These are phyloP conservation scores for Phanerochaete carnosa DNA, from an alignment of 768 basidiomycete genomes.

Conservation along the genomic window DNA sequence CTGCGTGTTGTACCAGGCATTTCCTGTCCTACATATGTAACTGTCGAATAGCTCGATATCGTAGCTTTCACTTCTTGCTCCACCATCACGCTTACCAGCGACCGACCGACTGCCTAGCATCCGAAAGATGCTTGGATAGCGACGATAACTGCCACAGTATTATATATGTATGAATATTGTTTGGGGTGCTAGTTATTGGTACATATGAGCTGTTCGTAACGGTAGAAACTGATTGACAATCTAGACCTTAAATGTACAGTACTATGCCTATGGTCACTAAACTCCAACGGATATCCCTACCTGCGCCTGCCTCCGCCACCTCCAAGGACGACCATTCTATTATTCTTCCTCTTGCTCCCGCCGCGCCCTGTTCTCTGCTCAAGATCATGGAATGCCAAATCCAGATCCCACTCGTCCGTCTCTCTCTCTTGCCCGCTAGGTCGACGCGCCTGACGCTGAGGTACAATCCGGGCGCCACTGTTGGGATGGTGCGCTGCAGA, in stretches of 20 bases:
- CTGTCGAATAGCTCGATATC: not conserved
- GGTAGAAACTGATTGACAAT: not conserved
- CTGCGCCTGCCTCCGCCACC: conserved; percentile 53
- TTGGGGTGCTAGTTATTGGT: not conserved
- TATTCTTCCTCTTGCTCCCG: conserved; percentile 57
- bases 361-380: conserved; percentile 52
- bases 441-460: conserved; percentile 21
- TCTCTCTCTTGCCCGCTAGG: conserved; percentile 27
- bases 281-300: conserved; percentile 16
- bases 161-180: not conserved
- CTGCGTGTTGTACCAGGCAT: conserved; percentile 1
- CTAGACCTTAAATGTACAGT: conserved; percentile 9
- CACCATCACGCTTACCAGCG: no score
- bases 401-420: conserved; percentile 74
- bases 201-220: not conserved
- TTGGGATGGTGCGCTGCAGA: conserved; percentile 53
- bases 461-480: conserved; percentile 9
- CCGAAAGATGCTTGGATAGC: no score
- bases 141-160: not conserved
- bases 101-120: no score
- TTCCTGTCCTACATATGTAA: not conserved
- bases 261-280: not conserved
- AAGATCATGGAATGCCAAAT: conserved; percentile 78
- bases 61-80: no score
- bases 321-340: conserved; percentile 70